Base-by-base conservation (phyloP, 1,139 yeast species). In the Geotrichum phurueaensis region DNA sequence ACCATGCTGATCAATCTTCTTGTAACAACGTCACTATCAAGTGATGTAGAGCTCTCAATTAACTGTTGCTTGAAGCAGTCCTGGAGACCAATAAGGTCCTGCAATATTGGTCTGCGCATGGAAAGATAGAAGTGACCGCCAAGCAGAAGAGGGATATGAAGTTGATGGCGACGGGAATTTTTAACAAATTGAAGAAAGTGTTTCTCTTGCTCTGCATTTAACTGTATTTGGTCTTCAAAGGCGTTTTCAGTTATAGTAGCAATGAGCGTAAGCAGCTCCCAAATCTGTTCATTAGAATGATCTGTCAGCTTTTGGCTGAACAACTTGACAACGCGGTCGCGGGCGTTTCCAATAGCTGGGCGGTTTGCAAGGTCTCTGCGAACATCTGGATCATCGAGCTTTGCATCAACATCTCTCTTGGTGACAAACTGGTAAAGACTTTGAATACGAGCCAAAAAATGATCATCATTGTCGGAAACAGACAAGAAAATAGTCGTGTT, bases 391-490 rank as follows among this genome's bases (percentile, higher is more conserved):
- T 15, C 39, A 3, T 33, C 39, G 39, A 33, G 39, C 6, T 33
- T 33, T 12, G 9, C 9, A 10, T 33, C 39, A 33, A 33, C 39
- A 33, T 33, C 39, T 33, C 39, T 33, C 9, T 33, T 33, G 13
- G 39, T 15, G n/a, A 33, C 39, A 10, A 33, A 33, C 39, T 33
- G 39, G 58, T 69, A 69, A 25, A 71, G 59, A 20, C 64, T 60
- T 45, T 59, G 33, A 2, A 68, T 57, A 29, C 67, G 60, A 13
- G 60, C 58, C 27, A 64, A 56, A 18, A 70, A 54, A 6, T 54
- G 65, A 29, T 61, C 60, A 58, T 71, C 74, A 9, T 59, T 59
- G 12, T 67, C 70, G 9, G 66, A 65, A 20, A 67, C 68, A 7
- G 65, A 64, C 39, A 69, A 58, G 60, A 66, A 65, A 51, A 65